Evolutionary conservation across 495 filamentous ascomycete genomes (phyloP).

Genomic region (Daldinia bambusicola): DNA sequence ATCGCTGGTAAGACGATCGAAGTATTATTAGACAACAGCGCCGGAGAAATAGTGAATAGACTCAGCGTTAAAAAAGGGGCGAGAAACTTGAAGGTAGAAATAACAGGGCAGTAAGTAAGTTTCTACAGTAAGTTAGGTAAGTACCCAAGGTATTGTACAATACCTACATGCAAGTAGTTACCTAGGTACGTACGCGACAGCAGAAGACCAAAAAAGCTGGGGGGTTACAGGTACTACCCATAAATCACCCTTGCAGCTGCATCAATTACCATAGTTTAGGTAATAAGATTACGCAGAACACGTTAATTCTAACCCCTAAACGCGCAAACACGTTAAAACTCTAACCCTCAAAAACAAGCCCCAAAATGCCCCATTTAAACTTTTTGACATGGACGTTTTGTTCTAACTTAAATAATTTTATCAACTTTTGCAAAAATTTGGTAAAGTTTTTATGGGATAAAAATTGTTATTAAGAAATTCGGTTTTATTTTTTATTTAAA

Average conservation of each 20-base stretch:
- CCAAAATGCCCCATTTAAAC: no score
- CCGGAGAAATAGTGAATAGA: conserved; percentile 7
- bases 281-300: no score
- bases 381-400: no score
- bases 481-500: no score
- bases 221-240: not conserved
- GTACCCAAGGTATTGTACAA: not conserved
- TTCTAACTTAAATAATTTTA: no score
- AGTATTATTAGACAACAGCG: conserved; percentile 23
- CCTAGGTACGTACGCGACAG: conserved; percentile 2
- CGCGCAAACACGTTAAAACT: no score
- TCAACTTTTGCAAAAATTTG: no score
- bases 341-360: no score
- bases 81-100: conserved; percentile 23
- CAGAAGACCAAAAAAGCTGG: conserved; percentile 7
- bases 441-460: no score
- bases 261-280: not conserved
- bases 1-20: conserved; percentile 9
- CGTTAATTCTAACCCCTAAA: no score
- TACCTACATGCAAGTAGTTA: not conserved
- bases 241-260: not conserved
- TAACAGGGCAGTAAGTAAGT: conserved; percentile 11
- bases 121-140: not conserved
- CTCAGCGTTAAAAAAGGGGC: conserved; percentile 20
- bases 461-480: no score